Evolutionary conservation across 768 basidiomycete genomes (phyloP).

Genomic region (Tremella yokohamensis): DNA sequence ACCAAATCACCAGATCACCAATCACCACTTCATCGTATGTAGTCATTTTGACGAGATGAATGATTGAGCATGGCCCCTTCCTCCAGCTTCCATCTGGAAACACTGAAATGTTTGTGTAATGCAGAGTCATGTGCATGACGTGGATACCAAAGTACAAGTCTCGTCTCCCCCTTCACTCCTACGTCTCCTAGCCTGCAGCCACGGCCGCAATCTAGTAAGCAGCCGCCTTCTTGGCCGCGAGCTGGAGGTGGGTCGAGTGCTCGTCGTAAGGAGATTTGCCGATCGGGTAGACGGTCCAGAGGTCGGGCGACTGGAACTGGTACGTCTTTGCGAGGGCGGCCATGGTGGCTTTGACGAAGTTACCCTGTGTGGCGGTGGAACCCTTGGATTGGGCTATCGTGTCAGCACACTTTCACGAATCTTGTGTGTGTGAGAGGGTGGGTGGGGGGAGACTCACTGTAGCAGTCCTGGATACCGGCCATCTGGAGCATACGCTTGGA

Average conservation of each 20-base stretch:
- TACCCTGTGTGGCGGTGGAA: slow-evolving; percentile 77
- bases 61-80: slow-evolving; percentile 3
- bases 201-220: slow-evolving; percentile 30
- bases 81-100: not conserved
- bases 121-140: slow-evolving; percentile 2
- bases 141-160: too few relatives aligned
- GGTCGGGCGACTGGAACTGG: slow-evolving; percentile 92
- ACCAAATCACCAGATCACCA: not conserved
- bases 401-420: not conserved
- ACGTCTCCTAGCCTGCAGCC: not conserved
- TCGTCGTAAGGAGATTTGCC: slow-evolving; percentile 67
- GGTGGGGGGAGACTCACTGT: slow-evolving; percentile 55
- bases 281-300: slow-evolving; percentile 87
- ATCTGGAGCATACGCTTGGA: slow-evolving; percentile 94
- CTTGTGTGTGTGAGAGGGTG: too few relatives aligned
- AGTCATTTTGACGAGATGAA: slow-evolving; percentile 5
- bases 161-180: too few relatives aligned
- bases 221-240: slow-evolving; percentile 65
- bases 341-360: slow-evolving; percentile 90
- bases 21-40: slow-evolving; percentile 6
- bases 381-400: slow-evolving; percentile 81
- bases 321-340: slow-evolving; percentile 86
- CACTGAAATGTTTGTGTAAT: not conserved
- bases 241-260: slow-evolving; percentile 85
- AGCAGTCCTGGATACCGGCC: slow-evolving; percentile 95